Percentiles rank a stretch among this genome's conserved stretches.
Evolutionary conservation across 164 flowering plant genomes (phyloP).

Genomic region (Umbilicus rupestris): DNA sequence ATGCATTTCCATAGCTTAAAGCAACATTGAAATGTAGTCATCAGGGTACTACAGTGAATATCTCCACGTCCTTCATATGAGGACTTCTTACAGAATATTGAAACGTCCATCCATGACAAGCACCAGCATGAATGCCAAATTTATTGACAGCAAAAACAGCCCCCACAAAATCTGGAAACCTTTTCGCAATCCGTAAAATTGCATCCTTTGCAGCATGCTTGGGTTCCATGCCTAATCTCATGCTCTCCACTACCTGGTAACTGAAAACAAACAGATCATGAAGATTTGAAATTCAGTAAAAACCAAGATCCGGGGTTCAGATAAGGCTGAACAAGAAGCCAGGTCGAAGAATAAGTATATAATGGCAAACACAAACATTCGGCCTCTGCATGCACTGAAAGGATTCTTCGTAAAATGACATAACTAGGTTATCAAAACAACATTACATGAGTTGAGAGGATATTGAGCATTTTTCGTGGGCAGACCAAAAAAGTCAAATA

Average conservation of each 20-base stretch:
- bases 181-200: constrained; percentile 64
- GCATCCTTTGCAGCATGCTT: constrained; percentile 76
- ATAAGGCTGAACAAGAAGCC: not conserved
- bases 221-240: constrained; percentile 88
- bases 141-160: constrained; percentile 71
- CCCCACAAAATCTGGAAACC: constrained; percentile 80
- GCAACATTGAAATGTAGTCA: not conserved
- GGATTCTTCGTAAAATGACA: not conserved
- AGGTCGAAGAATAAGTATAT: not conserved
- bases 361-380: not conserved
- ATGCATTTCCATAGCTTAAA: not conserved
- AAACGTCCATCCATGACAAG: constrained; percentile 96
- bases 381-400: not conserved
- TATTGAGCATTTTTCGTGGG: too few relatives aligned
- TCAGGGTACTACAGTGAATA: constrained; percentile 40
- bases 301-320: not conserved
- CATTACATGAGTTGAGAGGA: not conserved
- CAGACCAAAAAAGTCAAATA: not conserved
- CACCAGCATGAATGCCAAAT: constrained; percentile 75
- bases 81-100: constrained; percentile 72
- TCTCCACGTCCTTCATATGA: constrained; percentile 53
- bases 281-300: not conserved
- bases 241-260: constrained; percentile 93
- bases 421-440: not conserved
- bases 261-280: constrained; percentile 28